phyloP scores from a whole-genome alignment of 1,284 basidiomycete species.

The Paramarasmius palmivorus region DNA sequence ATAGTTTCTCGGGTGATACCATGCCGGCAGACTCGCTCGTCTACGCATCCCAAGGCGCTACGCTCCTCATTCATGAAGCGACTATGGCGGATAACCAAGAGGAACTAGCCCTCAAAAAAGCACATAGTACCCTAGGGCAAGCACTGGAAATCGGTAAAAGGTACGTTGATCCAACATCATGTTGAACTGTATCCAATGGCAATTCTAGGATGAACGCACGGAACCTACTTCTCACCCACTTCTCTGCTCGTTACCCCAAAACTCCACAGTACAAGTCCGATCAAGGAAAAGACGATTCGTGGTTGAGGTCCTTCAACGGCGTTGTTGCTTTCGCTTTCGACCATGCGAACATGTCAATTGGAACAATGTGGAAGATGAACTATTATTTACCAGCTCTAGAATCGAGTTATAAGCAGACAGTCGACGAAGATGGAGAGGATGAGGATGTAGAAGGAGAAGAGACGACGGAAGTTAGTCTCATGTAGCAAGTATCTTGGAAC shows the following conservation, averaged over 20 bases:
- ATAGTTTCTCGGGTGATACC: conserved; percentile 87
- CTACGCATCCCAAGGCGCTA: conserved; percentile 66
- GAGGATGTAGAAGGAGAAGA: conserved; percentile 28
- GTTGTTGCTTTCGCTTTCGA: conserved; percentile 81
- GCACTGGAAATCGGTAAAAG: conserved; percentile 76
- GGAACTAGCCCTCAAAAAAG: conserved; percentile 75
- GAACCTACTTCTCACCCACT: conserved; percentile 89
- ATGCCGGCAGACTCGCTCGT: conserved; percentile 74
- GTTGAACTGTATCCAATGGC: background rate
- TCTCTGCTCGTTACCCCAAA: conserved; percentile 93
- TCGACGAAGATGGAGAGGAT: conserved; percentile 54
- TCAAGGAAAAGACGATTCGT: conserved; percentile 13
- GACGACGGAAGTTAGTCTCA: conserved; percentile 3
- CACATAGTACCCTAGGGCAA: conserved; percentile 89
- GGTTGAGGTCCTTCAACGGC: conserved; percentile 34
- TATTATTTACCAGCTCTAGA: conserved; percentile 75
- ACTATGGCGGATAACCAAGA: conserved; percentile 82
- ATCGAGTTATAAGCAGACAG: conserved; percentile 60
- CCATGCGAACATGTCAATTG: conserved; percentile 69
- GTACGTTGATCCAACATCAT: conserved; percentile 36
- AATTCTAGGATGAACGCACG: conserved; percentile 74
- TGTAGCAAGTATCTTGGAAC: too few relatives aligned
- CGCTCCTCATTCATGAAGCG: conserved; percentile 92
- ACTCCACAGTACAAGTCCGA: conserved; percentile 47
- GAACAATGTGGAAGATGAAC: conserved; percentile 81